Conservation (phyloP, 805 yeast genomes). For the Candida orba region DNA sequence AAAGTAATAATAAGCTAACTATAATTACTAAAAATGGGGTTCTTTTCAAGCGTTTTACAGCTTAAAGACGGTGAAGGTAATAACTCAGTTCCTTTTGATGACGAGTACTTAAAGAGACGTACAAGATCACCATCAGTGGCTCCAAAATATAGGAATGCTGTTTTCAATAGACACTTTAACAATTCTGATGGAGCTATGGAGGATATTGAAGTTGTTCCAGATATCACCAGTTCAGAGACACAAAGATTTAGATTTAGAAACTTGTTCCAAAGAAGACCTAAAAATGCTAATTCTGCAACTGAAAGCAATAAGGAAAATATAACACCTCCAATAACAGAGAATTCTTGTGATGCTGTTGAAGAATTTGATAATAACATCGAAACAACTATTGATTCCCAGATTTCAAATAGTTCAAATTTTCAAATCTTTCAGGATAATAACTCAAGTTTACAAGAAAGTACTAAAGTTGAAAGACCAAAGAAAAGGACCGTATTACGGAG, state of each 20-base stretch:
- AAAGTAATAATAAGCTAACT: background rate
- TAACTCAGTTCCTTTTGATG: constrained; percentile 4
- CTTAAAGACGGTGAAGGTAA: background rate
- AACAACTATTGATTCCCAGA: background rate
- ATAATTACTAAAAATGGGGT: constrained; percentile 5
- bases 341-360: constrained; percentile 1
- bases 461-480: background rate
- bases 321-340: constrained; percentile 2
- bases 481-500: constrained; percentile 3
- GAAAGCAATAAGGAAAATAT: constrained; percentile 4
- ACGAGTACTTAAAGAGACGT: constrained; percentile 4
- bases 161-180: constrained; percentile 4
- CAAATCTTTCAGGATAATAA: background rate
- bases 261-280: constrained; percentile 4
- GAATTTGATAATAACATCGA: constrained; percentile 1
- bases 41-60: constrained; percentile 2
- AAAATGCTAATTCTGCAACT: background rate
- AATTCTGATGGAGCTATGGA: background rate
- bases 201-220: background rate
- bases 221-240: background rate
- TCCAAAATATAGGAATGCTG: constrained; percentile 1
- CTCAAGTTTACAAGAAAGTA: constrained; percentile 9
- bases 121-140: constrained; percentile 8
- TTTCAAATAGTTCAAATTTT: background rate
- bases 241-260: constrained; percentile 2